Evolutionary conservation across 768 basidiomycete species (phyloP), one percentile per base, ranked within the genome.

Genomic region (Rhodotorula babjevae): DNA sequence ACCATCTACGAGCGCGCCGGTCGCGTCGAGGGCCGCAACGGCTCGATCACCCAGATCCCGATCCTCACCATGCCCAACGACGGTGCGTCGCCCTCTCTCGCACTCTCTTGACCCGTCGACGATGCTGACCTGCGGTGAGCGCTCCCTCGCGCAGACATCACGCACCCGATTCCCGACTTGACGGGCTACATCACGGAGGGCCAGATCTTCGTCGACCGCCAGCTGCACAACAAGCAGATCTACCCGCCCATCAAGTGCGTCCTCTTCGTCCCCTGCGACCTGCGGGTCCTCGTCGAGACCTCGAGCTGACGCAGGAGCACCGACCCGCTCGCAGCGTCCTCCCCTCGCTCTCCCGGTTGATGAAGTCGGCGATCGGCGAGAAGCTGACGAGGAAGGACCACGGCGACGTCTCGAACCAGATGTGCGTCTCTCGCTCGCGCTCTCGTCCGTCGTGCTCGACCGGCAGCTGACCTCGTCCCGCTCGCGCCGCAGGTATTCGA

Each of bases 51-150:
- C 66, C 96, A 99, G 84, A 96, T 98, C 82, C 96, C 96, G 72
- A 99, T 98, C 79, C 86, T 99, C 67, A 98, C 96, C 71, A 99
- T 99, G 96, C 96, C 96, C 36, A 99, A 98, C 83, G 96, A 98
- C 82, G 95, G 93, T 91, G 83, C 84, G 86, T 23, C 52, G 27
- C 5, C 33, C 46, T 21, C 46, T 36, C 52, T 56, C 40, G 5
- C 9, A 9, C 36, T 52, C 33, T 8, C 52, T 33, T 11, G 50
- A 2, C 21, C 46, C 40, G 50, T 55, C 15, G 42, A 42, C n/a
- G 44, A 8, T 11, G 21, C 47, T 50, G 47, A 44, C 33, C 11
- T n/a, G n/a, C 47, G 47, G 5, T 27, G n/a, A 11, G 27, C 52
- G 50, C 44, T 14, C 21, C 19, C 4, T 42, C 73, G 62, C 29